Evolutionary conservation across 148 eudicot genomes (phyloP).

Genomic region (Cornus controversa): DNA sequence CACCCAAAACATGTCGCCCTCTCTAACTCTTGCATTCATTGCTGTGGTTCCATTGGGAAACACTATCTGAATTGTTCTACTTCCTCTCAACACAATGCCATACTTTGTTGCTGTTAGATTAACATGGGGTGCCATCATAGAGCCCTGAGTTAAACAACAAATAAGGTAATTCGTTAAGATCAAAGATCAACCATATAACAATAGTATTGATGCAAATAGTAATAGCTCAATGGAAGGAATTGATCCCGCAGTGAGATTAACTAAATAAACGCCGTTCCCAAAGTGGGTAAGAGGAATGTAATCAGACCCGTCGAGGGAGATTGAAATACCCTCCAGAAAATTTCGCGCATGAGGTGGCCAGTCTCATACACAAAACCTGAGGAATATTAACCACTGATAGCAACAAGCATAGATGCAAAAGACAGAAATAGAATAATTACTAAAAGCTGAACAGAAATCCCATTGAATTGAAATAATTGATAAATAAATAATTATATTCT

Average conservation of each 20-base stretch:
- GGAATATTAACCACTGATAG: no score
- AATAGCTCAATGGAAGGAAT: not conserved
- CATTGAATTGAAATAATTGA: no score
- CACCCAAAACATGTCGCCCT: conserved; percentile 78
- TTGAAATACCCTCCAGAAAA: no score
- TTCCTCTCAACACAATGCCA: conserved; percentile 60
- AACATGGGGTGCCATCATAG: conserved; percentile 94
- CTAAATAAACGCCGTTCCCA: conserved; percentile 55
- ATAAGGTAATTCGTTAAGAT: not conserved
- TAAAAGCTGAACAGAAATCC: no score
- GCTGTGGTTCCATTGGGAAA: conserved; percentile 79
- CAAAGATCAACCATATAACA: no score
- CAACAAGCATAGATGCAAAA: no score
- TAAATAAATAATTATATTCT: no score
- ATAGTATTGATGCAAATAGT: not conserved
- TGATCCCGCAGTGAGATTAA: conserved; percentile 74
- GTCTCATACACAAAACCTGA: no score
- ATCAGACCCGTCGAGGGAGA: conserved; percentile 52
- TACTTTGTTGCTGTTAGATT: conserved; percentile 81
- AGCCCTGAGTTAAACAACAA: conserved; percentile 41
- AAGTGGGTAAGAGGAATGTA: conserved; percentile 59
- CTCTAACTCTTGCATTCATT: conserved; percentile 57
- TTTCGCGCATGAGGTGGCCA: no score
- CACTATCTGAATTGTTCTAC: conserved; percentile 68
- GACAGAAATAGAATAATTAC: no score